These are phyloP conservation scores for Aurantiochytrium sp. DNA, from an alignment of 108 stramenopile species.

Conservation along the genomic window DNA sequence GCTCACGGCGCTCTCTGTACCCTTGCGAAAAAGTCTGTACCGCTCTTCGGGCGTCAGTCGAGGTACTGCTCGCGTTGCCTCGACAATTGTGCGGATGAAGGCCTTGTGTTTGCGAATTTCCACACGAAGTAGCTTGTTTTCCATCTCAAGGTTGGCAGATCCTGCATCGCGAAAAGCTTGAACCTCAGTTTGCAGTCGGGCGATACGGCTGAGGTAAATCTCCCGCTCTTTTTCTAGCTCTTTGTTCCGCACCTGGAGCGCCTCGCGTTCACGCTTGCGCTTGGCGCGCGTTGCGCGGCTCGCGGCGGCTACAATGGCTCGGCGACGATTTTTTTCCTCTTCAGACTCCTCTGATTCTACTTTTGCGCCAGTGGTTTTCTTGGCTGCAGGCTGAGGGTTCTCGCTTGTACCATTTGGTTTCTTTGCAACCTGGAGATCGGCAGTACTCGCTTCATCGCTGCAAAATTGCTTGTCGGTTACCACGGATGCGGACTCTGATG, in stretches of 20 bases:
- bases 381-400: neutral
- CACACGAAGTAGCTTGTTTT: neutral
- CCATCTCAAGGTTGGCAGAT: neutral
- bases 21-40: neutral
- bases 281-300: neutral
- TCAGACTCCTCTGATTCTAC: neutral
- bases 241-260: neutral
- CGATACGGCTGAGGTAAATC: neutral
- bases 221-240: neutral
- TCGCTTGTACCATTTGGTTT: neutral
- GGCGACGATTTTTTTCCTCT: neutral
- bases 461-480: too few species aligned
- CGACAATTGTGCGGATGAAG: neutral
- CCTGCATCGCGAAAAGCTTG: neutral
- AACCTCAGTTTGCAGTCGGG: neutral
- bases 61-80: neutral
- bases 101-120: slow-evolving; percentile 10
- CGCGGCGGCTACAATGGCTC: neutral
- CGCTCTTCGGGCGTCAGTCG: neutral
- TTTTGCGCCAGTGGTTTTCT: neutral
- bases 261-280: neutral
- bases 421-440: too few species aligned
- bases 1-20: neutral
- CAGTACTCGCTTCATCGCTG: too few species aligned
- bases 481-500: too few species aligned